Evolutionary conservation across 805 yeast genomes (phyloP).

Genomic region (Candida easanensis): DNA sequence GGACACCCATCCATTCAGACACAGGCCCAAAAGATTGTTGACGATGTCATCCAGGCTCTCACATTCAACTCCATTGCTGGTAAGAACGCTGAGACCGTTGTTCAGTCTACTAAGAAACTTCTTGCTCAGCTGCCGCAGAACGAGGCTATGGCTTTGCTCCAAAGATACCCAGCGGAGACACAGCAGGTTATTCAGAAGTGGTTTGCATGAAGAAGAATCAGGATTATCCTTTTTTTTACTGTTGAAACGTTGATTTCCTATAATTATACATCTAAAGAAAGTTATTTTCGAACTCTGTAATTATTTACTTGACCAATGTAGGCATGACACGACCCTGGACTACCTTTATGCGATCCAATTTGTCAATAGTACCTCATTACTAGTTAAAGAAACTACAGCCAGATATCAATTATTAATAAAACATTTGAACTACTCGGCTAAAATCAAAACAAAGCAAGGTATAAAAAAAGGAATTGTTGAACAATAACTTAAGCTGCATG

Average conservation of each 20-base stretch:
- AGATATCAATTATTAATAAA: too few species aligned
- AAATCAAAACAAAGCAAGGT: too few species aligned
- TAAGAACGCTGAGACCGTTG: slow-evolving; percentile 63
- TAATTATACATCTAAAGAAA: too few species aligned
- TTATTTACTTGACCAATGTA: too few species aligned
- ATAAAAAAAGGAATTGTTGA: neutral
- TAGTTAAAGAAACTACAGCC: too few species aligned
- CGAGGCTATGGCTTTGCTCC: slow-evolving; percentile 63
- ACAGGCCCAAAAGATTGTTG: slow-evolving; percentile 61
- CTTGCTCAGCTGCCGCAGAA: slow-evolving; percentile 64
- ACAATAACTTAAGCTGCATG: slow-evolving; percentile 35
- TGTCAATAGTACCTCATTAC: too few species aligned
- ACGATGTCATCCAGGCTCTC: slow-evolving; percentile 71
- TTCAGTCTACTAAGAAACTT: slow-evolving; percentile 59
- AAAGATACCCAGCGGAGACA: slow-evolving; percentile 58
- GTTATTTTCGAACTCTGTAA: too few species aligned
- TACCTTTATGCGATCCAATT: too few species aligned
- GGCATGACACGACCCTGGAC: too few species aligned
- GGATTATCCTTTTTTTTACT: neutral
- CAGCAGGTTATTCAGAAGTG: slow-evolving; percentile 58
- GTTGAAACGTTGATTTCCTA: neutral
- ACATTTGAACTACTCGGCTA: too few species aligned
- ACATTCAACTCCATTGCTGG: slow-evolving; percentile 66
- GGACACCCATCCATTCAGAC: slow-evolving; percentile 56
- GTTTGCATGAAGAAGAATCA: slow-evolving; percentile 37